Percentiles rank a stretch among this genome's conserved stretches.
Conservation (phyloP, 495 filamentous ascomycete species). For the Tuber magnatum region DNA sequence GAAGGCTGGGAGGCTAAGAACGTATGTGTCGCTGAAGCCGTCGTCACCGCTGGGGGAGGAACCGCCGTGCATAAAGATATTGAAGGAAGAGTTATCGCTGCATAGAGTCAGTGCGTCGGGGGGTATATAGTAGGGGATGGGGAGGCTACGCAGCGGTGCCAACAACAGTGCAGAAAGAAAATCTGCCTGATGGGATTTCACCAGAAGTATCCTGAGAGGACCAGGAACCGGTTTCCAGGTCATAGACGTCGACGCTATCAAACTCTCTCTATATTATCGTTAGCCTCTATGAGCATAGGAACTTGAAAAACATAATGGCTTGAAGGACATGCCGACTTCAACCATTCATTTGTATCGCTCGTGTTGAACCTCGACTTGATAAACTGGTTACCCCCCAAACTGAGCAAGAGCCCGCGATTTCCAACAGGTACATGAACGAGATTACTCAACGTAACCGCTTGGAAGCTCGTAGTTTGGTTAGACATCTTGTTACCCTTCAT, state of each 20-base stretch:
- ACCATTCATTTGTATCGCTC: not conserved
- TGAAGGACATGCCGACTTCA: not conserved
- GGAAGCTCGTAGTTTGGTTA: constrained; percentile 8
- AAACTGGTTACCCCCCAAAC: constrained; percentile 11
- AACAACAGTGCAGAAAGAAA: constrained; percentile 15
- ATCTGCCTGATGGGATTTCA: constrained; percentile 11
- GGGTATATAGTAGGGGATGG: not conserved
- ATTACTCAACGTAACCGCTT: constrained; percentile 6
- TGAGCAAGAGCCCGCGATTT: constrained; percentile 11
- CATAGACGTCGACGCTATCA: constrained; percentile 16
- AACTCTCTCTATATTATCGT: constrained; percentile 9
- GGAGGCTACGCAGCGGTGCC: constrained; percentile 8
- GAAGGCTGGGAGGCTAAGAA: constrained; percentile 23
- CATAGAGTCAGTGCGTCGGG: not conserved
- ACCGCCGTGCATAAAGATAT: constrained; percentile 27
- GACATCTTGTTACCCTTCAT: constrained; percentile 11
- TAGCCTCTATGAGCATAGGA: not conserved
- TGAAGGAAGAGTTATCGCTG: constrained; percentile 26
- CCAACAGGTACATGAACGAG: constrained; percentile 20
- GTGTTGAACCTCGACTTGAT: not conserved
- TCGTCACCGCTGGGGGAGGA: not conserved
- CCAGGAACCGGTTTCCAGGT: constrained; percentile 19
- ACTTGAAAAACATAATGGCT: not conserved
- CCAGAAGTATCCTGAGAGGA: constrained; percentile 14
- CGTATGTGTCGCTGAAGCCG: constrained; percentile 19